A percentile compares a stretch with the other conserved stretches of the same genome.
Evolutionary conservation across 768 basidiomycete genomes (phyloP).

Genomic region (Mycena filopes): DNA sequence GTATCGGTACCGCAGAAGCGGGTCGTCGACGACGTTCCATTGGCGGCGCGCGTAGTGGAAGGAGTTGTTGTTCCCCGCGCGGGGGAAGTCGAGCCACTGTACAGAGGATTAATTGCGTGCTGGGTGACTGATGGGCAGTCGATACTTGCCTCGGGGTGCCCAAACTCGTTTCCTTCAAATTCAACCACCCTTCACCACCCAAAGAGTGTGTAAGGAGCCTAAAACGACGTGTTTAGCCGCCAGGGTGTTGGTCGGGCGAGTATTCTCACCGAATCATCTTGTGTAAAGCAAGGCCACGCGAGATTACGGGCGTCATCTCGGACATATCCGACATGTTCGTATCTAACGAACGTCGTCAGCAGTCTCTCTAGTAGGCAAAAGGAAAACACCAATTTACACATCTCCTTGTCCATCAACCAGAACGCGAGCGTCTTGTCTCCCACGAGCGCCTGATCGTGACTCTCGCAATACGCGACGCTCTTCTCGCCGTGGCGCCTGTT

Average conservation of each 20-base stretch:
- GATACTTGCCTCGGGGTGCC: conserved; percentile 87
- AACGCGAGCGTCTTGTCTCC: conserved; percentile 99
- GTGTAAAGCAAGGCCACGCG: conserved; percentile 92
- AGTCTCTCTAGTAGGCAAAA: background rate
- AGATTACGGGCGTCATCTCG: conserved; percentile 83
- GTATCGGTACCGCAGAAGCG: conserved; percentile 88
- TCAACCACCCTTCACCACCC: conserved; percentile 97
- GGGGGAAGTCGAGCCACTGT: conserved; percentile 99
- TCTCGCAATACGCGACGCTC: conserved; percentile 93
- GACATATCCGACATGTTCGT: conserved; percentile 94
- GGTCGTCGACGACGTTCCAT: conserved; percentile 94
- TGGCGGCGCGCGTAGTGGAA: conserved; percentile 98
- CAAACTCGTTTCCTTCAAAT: conserved; percentile 99
- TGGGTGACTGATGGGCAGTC: background rate
- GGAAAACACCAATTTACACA: conserved; percentile 73
- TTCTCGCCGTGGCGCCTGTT: conserved; percentile 92
- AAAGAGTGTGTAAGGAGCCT: conserved; percentile 92
- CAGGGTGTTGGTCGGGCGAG: background rate
- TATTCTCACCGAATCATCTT: conserved; percentile 91
- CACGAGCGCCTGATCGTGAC: conserved; percentile 97
- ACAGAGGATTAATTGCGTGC: conserved; percentile 13
- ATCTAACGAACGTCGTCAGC: conserved; percentile 56
- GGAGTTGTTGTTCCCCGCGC: conserved; percentile 93
- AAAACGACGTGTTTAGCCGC: conserved; percentile 11
- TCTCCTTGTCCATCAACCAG: conserved; percentile 99